A percentile compares a stretch with the other conserved stretches of the same genome.
These are phyloP conservation scores for Kodamaea sp. DNA, from an alignment of 1,139 yeast genomes.

Conservation along the genomic window DNA sequence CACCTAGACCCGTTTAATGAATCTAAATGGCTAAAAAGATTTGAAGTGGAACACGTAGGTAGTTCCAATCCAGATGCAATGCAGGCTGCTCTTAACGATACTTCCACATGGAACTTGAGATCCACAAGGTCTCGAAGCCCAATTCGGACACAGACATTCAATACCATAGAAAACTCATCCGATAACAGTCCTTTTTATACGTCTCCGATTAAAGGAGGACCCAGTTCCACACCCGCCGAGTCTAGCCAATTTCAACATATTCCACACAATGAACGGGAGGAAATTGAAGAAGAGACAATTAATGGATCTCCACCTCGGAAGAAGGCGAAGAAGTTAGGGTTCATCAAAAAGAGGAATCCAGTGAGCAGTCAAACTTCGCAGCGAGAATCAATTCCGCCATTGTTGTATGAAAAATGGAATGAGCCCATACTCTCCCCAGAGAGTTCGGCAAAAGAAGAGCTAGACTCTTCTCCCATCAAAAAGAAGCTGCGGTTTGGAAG, in stretches of 20 bases:
- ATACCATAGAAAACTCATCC: not conserved
- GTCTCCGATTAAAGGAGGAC: conserved; percentile 8
- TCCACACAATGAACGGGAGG: not conserved
- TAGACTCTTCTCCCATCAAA: not conserved
- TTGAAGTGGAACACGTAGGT: conserved; percentile 5
- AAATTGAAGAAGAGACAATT: not conserved
- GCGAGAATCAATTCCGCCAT: not conserved
- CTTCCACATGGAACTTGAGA: conserved; percentile 11
- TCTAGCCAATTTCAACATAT: not conserved
- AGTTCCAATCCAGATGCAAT: conserved; percentile 4
- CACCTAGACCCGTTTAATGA: conserved; percentile 20
- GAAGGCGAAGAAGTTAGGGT: not conserved
- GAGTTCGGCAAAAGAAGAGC: too few relatives aligned
- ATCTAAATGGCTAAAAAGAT: conserved; percentile 16
- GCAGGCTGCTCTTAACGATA: conserved; percentile 5
- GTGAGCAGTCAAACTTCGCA: not conserved
- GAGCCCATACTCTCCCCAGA: too few relatives aligned
- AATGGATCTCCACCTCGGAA: not conserved
- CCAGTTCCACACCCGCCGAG: not conserved
- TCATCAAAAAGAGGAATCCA: not conserved
- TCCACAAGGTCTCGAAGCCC: too few relatives aligned
- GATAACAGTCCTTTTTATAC: conserved; percentile 11
- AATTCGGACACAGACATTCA: not conserved
- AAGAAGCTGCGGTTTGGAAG: conserved; percentile 1
- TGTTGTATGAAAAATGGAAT: not conserved